Conservation (phyloP, 345 rosid genomes). For the Lepidium aucheri region DNA sequence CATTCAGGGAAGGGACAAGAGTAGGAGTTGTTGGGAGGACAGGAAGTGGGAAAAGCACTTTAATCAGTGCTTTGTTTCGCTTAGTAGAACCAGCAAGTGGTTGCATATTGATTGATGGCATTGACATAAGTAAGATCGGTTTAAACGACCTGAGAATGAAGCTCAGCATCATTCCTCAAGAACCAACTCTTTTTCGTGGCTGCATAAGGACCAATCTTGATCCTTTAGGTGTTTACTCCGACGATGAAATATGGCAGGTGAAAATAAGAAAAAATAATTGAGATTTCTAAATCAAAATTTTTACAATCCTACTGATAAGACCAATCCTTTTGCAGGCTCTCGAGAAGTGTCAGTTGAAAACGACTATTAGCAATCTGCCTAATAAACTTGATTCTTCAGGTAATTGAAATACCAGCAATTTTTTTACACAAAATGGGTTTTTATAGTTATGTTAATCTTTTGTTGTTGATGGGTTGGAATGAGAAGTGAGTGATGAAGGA, state of each 20-base stretch:
- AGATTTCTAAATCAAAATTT: background rate
- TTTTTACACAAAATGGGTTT: background rate
- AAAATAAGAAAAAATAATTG: background rate
- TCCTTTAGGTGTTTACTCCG: slow-evolving; percentile 69
- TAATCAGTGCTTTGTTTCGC: slow-evolving; percentile 82
- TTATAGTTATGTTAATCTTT: background rate
- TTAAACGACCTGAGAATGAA: slow-evolving; percentile 77
- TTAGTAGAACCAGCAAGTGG: slow-evolving; percentile 81
- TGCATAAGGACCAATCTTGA: slow-evolving; percentile 77
- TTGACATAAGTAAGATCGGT: slow-evolving; percentile 71
- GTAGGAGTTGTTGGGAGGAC: slow-evolving; percentile 91
- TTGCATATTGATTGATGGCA: slow-evolving; percentile 54
- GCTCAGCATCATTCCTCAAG: slow-evolving; percentile 97
- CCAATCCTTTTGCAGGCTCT: slow-evolving; percentile 37
- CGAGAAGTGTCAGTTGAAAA: slow-evolving; percentile 73
- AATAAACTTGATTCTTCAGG: slow-evolving; percentile 61
- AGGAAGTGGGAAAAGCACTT: slow-evolving; percentile 86
- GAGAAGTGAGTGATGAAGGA: slow-evolving; percentile 67
- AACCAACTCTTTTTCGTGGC: slow-evolving; percentile 80
- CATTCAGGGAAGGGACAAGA: slow-evolving; percentile 62
- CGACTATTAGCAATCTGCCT: slow-evolving; percentile 46
- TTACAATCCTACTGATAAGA: background rate
- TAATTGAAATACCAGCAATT: background rate
- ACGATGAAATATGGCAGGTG: slow-evolving; percentile 80
- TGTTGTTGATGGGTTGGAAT: background rate